These are phyloP conservation scores for Rutstroemia sp. DNA, from an alignment of 2,329 filamentous ascomycete species.

Conservation along the genomic window DNA sequence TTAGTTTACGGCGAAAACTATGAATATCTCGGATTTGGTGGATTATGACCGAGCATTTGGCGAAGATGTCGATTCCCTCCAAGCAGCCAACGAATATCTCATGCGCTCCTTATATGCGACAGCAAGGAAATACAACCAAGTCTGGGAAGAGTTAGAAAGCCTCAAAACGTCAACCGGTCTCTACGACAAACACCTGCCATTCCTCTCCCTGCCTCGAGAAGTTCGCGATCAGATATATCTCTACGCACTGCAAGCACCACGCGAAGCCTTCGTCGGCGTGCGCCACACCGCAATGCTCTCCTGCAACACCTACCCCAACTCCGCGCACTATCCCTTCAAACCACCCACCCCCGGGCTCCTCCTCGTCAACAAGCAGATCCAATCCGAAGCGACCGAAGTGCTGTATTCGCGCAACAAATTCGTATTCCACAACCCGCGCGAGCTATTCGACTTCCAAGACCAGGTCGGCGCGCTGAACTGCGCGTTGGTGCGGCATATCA, in stretches of 20 bases:
- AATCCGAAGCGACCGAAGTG: background rate
- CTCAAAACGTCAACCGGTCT: background rate
- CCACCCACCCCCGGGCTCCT: conserved; percentile 3
- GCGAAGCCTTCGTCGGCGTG: conserved; percentile 4
- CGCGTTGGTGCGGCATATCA: conserved; percentile 1
- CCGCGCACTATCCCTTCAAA: conserved; percentile 6
- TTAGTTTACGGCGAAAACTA: background rate
- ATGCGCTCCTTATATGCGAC: conserved; percentile 3
- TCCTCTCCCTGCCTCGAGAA: conserved; percentile 25
- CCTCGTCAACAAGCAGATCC: background rate
- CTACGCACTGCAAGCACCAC: conserved; percentile 15
- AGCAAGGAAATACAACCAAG: conserved; percentile 3
- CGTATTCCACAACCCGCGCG: background rate
- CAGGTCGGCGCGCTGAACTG: conserved; percentile 1
- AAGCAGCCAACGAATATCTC: conserved; percentile 6
- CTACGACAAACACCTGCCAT: conserved; percentile 14
- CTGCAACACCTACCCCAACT: conserved; percentile 4
- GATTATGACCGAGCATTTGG: conserved; percentile 2
- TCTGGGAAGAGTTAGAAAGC: conserved; percentile 2
- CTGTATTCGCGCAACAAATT: conserved; percentile 5
- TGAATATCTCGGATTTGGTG: background rate
- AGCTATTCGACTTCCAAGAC: conserved; percentile 5
- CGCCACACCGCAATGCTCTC: conserved; percentile 2
- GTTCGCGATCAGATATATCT: conserved; percentile 27
- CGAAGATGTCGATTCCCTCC: conserved; percentile 3